Percentiles rank a stretch among this genome's conserved stretches.
Conservation (phyloP, 1,284 basidiomycete genomes). For the Baeospora myosura region DNA sequence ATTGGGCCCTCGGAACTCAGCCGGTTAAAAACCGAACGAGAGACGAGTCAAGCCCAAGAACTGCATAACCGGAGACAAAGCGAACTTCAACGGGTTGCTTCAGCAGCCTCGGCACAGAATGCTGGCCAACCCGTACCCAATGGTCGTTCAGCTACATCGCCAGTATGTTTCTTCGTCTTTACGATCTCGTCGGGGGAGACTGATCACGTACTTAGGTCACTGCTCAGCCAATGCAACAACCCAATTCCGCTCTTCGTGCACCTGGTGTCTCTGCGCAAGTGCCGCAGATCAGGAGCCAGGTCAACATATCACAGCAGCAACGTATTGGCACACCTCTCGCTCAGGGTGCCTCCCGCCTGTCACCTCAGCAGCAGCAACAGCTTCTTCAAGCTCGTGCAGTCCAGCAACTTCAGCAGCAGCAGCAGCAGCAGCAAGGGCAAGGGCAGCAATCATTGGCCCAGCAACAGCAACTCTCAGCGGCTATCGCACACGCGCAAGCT, state of each 20-base stretch:
- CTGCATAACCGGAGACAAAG: constrained; percentile 39
- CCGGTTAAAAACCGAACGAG: constrained; percentile 62
- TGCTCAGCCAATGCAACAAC: constrained; percentile 26
- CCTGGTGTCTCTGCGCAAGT: constrained; percentile 6
- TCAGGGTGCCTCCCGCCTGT: constrained; percentile 18
- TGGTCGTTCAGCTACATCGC: not conserved
- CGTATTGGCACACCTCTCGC: constrained; percentile 23
- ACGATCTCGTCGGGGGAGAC: constrained; percentile 27
- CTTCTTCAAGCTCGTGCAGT: constrained; percentile 7
- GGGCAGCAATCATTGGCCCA: constrained; percentile 3
- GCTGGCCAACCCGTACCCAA: not conserved
- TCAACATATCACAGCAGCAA: constrained; percentile 21
- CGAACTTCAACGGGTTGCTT: constrained; percentile 41
- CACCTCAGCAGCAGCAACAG: constrained; percentile 19
- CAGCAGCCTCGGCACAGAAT: constrained; percentile 18
- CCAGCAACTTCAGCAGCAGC: constrained; percentile 5
- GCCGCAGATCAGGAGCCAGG: constrained; percentile 17
- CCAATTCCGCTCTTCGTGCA: constrained; percentile 1
- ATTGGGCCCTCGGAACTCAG: constrained; percentile 70
- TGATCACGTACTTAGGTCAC: constrained; percentile 18
- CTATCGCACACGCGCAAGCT: constrained; percentile 19
- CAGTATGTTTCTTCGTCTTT: constrained; percentile 16
- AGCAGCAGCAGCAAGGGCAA: constrained; percentile 5
- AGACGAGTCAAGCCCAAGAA: constrained; percentile 40
- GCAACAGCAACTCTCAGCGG: constrained; percentile 17